These are phyloP conservation scores for Melaleuca alternifolia DNA, from an alignment of 345 rosid genomes.

Conservation along the genomic window DNA sequence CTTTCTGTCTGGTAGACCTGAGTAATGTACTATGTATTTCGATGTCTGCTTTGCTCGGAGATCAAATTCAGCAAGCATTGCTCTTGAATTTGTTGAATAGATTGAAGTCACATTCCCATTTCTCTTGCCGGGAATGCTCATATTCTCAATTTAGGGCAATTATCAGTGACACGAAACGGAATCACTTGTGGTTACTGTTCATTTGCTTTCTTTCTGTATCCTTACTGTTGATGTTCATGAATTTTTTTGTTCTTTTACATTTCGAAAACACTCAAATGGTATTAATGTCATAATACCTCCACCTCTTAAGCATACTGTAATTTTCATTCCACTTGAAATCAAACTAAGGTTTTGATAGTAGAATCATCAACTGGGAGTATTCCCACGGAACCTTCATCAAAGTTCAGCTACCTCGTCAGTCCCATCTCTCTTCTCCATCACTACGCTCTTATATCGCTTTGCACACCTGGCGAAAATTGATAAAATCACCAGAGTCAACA, in stretches of 20 bases:
- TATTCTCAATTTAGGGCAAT: not conserved
- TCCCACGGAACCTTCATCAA: not conserved
- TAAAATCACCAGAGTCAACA: slow-evolving; percentile 4
- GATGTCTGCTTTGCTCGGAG: not conserved
- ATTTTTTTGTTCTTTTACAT: not conserved
- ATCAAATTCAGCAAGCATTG: not conserved
- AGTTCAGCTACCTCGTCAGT: not conserved
- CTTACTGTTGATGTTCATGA: not conserved
- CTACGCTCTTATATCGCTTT: slow-evolving; percentile 3
- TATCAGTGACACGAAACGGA: not conserved
- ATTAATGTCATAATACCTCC: not conserved
- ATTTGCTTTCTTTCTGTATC: not conserved
- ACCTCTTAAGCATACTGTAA: not conserved
- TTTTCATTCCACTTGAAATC: not conserved
- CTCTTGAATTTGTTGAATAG: not conserved
- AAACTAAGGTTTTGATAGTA: not conserved
- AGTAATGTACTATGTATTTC: not conserved
- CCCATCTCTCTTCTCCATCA: slow-evolving; percentile 4
- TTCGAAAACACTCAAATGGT: not conserved
- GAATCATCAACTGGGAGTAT: not conserved
- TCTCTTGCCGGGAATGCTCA: not conserved
- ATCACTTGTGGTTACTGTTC: not conserved
- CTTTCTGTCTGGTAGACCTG: not conserved
- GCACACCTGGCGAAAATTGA: slow-evolving; percentile 1
- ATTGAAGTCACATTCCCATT: not conserved